These are phyloP conservation scores for Achlya hypogyna DNA, from an alignment of 352 stramenopile genomes.

Conservation along the genomic window DNA sequence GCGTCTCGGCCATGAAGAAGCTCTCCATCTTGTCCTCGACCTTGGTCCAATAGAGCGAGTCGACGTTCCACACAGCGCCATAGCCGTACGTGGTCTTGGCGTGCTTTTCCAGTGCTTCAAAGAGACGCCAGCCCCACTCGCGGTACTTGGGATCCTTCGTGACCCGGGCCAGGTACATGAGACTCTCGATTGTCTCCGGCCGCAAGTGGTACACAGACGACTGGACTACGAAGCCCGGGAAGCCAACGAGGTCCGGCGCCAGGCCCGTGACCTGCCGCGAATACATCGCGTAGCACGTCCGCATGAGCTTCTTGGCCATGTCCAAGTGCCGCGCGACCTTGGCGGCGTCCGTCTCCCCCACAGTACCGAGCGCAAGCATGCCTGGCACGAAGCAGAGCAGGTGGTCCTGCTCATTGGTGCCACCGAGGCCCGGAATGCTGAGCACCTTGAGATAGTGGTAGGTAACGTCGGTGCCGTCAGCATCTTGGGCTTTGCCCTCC, in stretches of 20 bases:
- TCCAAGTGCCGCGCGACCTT: too few species aligned
- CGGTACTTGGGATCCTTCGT: slow-evolving; percentile 85
- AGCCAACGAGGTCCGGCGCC: background rate
- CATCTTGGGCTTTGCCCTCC: slow-evolving; percentile 27
- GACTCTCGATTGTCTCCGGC: slow-evolving; percentile 87
- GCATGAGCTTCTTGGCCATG: slow-evolving; percentile 67
- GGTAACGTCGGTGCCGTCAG: background rate
- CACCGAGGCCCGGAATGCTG: slow-evolving; percentile 32
- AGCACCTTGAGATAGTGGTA: slow-evolving; percentile 38
- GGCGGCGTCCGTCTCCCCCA: slow-evolving; percentile 49
- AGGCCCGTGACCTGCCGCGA: background rate
- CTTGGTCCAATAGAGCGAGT: slow-evolving; percentile 30
- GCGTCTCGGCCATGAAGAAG: slow-evolving; percentile 89
- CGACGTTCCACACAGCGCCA: slow-evolving; percentile 48
- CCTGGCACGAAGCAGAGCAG: slow-evolving; percentile 86
- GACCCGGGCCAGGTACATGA: slow-evolving; percentile 87
- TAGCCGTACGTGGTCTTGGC: slow-evolving; percentile 53
- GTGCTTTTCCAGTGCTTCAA: slow-evolving; percentile 76
- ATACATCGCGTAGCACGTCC: slow-evolving; percentile 55
- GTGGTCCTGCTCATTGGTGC: slow-evolving; percentile 85
- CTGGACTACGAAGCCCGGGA: too few species aligned
- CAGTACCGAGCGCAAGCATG: slow-evolving; percentile 73
- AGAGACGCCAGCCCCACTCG: slow-evolving; percentile 77
- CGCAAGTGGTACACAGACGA: too few species aligned
- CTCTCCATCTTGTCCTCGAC: slow-evolving; percentile 82